These are phyloP conservation scores for Musa troglodytarum DNA, from an alignment of 176 grass and related monocot genomes.

Conservation along the genomic window DNA sequence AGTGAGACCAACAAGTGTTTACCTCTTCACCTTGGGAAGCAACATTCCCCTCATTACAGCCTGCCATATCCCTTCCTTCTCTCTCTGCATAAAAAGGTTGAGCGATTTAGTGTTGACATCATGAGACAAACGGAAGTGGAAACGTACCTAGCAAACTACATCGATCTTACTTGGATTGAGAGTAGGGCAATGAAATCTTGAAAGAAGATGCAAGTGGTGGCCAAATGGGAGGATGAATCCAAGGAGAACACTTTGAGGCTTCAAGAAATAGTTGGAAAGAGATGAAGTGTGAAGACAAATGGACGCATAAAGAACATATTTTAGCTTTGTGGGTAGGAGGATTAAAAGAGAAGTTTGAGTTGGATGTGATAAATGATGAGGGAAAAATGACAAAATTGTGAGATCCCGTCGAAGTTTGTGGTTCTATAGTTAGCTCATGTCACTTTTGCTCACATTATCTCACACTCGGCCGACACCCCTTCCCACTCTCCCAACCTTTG, in stretches of 20 bases:
- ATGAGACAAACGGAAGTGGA: not conserved
- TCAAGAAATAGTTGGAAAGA: too few relatives aligned
- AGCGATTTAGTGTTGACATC: not conserved
- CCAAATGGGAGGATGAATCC: too few relatives aligned
- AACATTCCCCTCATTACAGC: not conserved
- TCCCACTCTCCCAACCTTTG: not conserved
- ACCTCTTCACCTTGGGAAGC: not conserved
- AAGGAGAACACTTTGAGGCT: too few relatives aligned
- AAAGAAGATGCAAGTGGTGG: too few relatives aligned
- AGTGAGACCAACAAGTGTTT: not conserved
- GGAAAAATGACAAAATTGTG: not conserved
- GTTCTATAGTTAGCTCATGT: not conserved
- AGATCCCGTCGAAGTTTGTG: not conserved
- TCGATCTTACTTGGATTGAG: too few relatives aligned
- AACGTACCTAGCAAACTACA: too few relatives aligned
- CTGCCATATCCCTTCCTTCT: not conserved
- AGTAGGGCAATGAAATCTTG: too few relatives aligned
- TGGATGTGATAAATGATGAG: not conserved
- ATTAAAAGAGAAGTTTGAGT: not conserved
- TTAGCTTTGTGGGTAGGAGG: too few relatives aligned
- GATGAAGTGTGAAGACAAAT: not conserved
- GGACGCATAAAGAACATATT: too few relatives aligned
- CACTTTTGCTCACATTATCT: not conserved
- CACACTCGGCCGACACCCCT: not conserved
- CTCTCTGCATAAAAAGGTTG: too few relatives aligned